phyloP scores from a whole-genome alignment of 129 eudicot genomes.

The Rutidosis leptorrhynchoides region DNA sequence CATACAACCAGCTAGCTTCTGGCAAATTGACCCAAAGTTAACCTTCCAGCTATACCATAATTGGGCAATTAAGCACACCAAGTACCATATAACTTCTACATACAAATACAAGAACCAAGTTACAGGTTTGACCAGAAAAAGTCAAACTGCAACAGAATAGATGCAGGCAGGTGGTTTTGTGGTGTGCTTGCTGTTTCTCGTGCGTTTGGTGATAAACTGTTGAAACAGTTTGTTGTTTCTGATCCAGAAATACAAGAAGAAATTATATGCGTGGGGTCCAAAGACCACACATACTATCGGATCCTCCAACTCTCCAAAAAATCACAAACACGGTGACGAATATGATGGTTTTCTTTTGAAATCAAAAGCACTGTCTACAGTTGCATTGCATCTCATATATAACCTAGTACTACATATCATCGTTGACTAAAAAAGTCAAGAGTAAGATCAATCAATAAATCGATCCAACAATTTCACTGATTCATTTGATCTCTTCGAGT shows the following conservation, averaged over 20 bases:
- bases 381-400: conserved; percentile 26
- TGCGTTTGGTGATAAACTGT: conserved; percentile 87
- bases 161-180: conserved; percentile 99
- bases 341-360: not conserved
- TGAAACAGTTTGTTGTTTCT: conserved; percentile 94
- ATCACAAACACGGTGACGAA: too few relatives aligned
- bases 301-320: too few relatives aligned
- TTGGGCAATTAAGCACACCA: too few relatives aligned
- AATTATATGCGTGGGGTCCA: too few relatives aligned
- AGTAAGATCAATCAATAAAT: not conserved
- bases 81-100: too few relatives aligned
- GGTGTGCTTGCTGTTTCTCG: conserved; percentile 99
- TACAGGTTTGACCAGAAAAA: too few relatives aligned
- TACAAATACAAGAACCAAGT: too few relatives aligned
- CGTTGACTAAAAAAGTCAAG: not conserved
- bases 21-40: too few relatives aligned
- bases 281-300: too few relatives aligned
- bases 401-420: not conserved
- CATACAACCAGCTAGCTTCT: too few relatives aligned
- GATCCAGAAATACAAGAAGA: conserved; percentile 96
- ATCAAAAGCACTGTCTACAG: not conserved
- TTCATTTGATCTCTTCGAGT: conserved; percentile 38
- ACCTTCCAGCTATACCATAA: too few relatives aligned
- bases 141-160: too few relatives aligned
- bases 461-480: conserved; percentile 22